Evolutionary conservation across 495 filamentous ascomycete genomes (phyloP), one percentile per base, ranked within the genome.

Genomic region (Daldinia concentrica): DNA sequence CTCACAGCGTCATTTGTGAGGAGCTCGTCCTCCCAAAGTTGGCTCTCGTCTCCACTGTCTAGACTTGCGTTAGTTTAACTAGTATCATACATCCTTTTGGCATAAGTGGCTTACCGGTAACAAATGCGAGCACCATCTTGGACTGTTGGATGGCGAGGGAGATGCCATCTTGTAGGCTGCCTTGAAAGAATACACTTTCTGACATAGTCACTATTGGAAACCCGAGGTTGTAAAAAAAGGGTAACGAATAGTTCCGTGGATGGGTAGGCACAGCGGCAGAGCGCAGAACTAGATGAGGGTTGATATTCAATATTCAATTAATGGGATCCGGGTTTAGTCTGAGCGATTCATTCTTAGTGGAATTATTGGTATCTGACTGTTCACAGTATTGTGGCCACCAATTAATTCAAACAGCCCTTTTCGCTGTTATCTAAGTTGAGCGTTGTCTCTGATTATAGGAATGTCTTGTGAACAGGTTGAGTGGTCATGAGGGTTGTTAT

Each of bases 101-200:
- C 30, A 6, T 41, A 15, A 12, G 43, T 15, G 30, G 59, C 76
- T 62, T 43, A 86, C 85, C 84, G 68, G 86, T 85, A 43, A 86
- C 81, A 62, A 84, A 76, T 76, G 86, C 83, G 3, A 84, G 74
- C 7, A 85, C 79, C 26, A 79, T 78, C 54, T 81, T 84, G 1
- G 76, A 74, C 75, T 92, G 81, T 56, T 87, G 86, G 11, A 98
- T 80, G 19, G 95, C 93, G 24, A 86, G 78, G 6, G 85, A 82
- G 72, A 98, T 95, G 54, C 92, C 95, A 58, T 89, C 88, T 73
- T 95, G 89, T 6, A 97, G 80, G 65, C 86, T 87, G 22, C 94
- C 95, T 56, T 89, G 62, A 74, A 90, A 95, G 80, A 98, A 98
- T 85, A 95, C 91, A 5, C 43, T 82, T 71, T 34, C 32, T 5